Evolutionary conservation across 2,329 filamentous ascomycete species (phyloP), one percentile per base, ranked within the genome.

Genomic region (Emydomyces testavorans): DNA sequence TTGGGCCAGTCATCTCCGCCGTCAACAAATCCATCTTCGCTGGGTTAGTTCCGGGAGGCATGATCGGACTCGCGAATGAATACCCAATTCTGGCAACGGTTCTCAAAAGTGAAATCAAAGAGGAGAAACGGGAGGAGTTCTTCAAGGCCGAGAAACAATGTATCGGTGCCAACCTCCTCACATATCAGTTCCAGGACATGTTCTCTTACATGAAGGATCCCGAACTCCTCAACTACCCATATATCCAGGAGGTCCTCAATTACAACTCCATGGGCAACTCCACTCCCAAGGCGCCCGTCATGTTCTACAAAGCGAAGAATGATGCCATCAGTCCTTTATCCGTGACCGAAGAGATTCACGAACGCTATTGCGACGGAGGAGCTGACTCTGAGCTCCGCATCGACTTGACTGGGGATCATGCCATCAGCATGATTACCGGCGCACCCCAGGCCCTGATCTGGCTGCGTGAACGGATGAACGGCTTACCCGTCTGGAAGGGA

Each of bases 291-390:
- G 71, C 74, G 56, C 73, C 74, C 0, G 45, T 76, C 5, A 71
- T 72, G 50, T 56, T 73, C 2, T 76, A 76, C 57, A 76, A 76
- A 51, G 69, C 72, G 0, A 64, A 70, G 15, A 50, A 56, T 2
- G 73, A 77, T 31, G 66, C 75, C 46, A 59, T 73, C 42, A 69
- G 65, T 6, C 59, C 62, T 2, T 60, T 73, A 2, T 58, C 53
- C 3, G 67, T 70, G 24, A 73, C 68, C 2, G 72, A 76, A 46
- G 59, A 51, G 0, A 53, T 74, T 15, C 63, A 74, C 0, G 46
- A 61, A 0, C 54, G 57, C 11, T 74, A 70, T 47, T 75, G 72
- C 47, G 52, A 46, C 0, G 59, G 55, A 3, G 68, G 68, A 2
- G 68, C 62, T 0, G 64, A 64, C 2, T 65, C 76, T 6, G 57